phyloP scores from a whole-genome alignment of 345 rosid genomes.

The Eucalyptus globulus region DNA sequence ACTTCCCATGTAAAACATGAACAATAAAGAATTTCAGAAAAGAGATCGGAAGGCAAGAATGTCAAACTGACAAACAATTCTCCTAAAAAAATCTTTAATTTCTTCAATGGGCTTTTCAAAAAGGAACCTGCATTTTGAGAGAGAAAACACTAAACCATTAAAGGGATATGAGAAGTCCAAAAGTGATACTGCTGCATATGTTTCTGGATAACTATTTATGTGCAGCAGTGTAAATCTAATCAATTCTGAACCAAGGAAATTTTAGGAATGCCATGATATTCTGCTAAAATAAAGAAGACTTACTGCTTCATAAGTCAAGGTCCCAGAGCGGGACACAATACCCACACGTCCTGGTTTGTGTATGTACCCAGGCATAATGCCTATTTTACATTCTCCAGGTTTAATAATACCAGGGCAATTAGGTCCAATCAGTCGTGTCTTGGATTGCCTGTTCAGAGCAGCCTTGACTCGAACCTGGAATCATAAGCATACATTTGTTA shows the following conservation, averaged over 20 bases:
- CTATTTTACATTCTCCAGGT: slow-evolving; percentile 93
- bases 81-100: not conserved
- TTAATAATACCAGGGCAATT: slow-evolving; percentile 94
- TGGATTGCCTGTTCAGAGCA: slow-evolving; percentile 79
- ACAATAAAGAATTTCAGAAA: not conserved
- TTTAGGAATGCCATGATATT: not conserved
- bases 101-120: not conserved
- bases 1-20: not conserved
- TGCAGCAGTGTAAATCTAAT: not conserved
- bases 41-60: not conserved
- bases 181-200: not conserved
- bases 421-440: slow-evolving; percentile 90
- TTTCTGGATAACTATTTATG: not conserved
- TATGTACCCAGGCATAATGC: slow-evolving; percentile 97
- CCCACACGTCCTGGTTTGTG: slow-evolving; percentile 96
- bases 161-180: not conserved
- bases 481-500: not conserved
- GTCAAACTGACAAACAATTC: not conserved
- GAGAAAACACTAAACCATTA: not conserved
- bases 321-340: slow-evolving; percentile 92
- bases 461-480: slow-evolving; percentile 87
- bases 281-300: slow-evolving; percentile 4
- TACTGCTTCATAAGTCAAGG: slow-evolving; percentile 98
- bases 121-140: not conserved
- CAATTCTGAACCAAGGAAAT: not conserved